Percentiles rank a stretch among this genome's conserved stretches.
phyloP scores from a whole-genome alignment of 352 stramenopile genomes.

The Pythium periplocum region DNA sequence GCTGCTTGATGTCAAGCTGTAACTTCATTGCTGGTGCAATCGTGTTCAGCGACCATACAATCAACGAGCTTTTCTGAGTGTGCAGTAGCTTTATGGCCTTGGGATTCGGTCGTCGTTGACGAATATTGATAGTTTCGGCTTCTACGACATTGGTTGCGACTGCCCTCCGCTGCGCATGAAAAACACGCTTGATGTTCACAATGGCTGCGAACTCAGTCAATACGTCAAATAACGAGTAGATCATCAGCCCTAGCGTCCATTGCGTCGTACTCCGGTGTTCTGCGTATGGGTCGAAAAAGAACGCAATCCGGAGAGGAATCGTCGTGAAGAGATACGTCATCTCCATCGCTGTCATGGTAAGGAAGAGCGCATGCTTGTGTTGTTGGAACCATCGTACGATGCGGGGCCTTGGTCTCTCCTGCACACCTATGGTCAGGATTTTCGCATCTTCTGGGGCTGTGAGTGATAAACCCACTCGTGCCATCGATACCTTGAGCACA shows the following conservation, averaged over 20 bases:
- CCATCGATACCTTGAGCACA: no score
- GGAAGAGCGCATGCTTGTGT: constrained; percentile 14
- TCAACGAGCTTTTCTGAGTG: constrained; percentile 15
- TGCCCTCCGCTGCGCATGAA: constrained; percentile 29
- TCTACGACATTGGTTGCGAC: constrained; percentile 31
- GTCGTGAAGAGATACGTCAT: constrained; percentile 36
- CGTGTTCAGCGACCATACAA: constrained; percentile 64
- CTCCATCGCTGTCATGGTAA: constrained; percentile 20
- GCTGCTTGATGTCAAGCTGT: constrained; percentile 25
- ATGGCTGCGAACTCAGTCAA: constrained; percentile 42
- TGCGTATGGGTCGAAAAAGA: constrained; percentile 36
- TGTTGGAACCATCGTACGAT: constrained; percentile 10
- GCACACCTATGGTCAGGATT: no score
- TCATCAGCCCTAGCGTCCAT: constrained; percentile 44
- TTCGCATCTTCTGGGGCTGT: no score
- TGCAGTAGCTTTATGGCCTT: no score
- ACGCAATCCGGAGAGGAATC: constrained; percentile 31
- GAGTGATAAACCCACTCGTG: no score
- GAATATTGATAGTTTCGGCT: constrained; percentile 10
- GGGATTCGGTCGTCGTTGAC: no score
- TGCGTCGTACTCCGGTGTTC: constrained; percentile 4
- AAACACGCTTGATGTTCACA: constrained; percentile 47
- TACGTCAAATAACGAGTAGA: constrained; percentile 45
- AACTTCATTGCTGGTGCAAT: constrained; percentile 29
- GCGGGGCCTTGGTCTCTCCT: background rate